These are phyloP conservation scores for Plasmodium sp. DNA, from an alignment of 169 alveolate species.

Conservation along the genomic window DNA sequence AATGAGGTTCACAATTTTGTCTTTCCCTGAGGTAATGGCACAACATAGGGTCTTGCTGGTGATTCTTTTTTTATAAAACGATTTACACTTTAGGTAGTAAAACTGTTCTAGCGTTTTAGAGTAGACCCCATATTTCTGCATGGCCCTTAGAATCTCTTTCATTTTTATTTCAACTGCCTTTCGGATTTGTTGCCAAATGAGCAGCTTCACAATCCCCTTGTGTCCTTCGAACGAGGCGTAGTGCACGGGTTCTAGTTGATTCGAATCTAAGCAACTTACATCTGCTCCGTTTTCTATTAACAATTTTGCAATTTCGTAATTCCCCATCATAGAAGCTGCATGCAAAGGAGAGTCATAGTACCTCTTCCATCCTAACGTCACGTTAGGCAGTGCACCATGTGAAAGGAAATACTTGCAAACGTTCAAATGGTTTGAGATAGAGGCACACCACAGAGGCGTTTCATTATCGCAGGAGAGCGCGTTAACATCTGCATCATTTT, in stretches of 20 bases:
- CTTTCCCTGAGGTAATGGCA: slow-evolving; percentile 46
- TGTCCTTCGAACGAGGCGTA: slow-evolving; percentile 74
- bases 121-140: slow-evolving; percentile 59
- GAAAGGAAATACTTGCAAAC: slow-evolving; percentile 28
- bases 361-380: slow-evolving; percentile 1
- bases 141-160: slow-evolving; percentile 1
- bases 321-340: slow-evolving; percentile 83
- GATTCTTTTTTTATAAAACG: slow-evolving; percentile 38
- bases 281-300: slow-evolving; percentile 76
- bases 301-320: slow-evolving; percentile 72
- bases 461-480: slow-evolving; percentile 58
- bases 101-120: slow-evolving; percentile 20
- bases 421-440: slow-evolving; percentile 42
- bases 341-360: slow-evolving; percentile 78
- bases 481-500: slow-evolving; percentile 45
- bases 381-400: slow-evolving; percentile 27
- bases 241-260: slow-evolving; percentile 42
- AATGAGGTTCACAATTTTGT: slow-evolving; percentile 26
- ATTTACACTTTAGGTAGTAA: slow-evolving; percentile 29
- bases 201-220: slow-evolving; percentile 54
- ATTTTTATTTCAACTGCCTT: slow-evolving; percentile 7
- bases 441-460: slow-evolving; percentile 73
- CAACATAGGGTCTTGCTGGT: slow-evolving; percentile 55
- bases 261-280: slow-evolving; percentile 30
- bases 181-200: slow-evolving; percentile 49